Evolutionary conservation across 768 basidiomycete species (phyloP), one percentile per base, ranked within the genome.

Genomic region (Lepiota venenata): DNA sequence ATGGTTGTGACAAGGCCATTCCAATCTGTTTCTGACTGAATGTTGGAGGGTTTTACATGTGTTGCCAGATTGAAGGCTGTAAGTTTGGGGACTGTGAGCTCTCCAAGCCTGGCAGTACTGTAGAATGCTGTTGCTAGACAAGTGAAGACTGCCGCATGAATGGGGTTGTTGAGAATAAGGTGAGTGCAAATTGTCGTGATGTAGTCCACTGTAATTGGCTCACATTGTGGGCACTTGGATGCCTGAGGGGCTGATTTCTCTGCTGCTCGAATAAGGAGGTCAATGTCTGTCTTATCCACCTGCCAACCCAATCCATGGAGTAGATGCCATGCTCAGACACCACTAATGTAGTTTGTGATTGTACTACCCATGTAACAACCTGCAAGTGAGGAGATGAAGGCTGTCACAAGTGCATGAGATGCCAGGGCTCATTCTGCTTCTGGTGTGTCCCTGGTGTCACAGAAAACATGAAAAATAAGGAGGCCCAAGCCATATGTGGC

Each of bases 271-370:
- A 79, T 58, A 0, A 73, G 27, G 0, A 63, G 53, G 0, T 72
- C 62, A 12, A 73, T 29, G 18, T 70, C 61, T 0, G 43, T 39
- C 0, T 64, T 41, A 22, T 72, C 57, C 1, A 71, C 50, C 0
- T 12, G 41, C 71, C 72, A 79, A 0, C 22, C 41, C 0, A 73
- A 4, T 0, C 75, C 64, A 52, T 82, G 77, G 0, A 80, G 46
- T 1, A 71, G 61, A 57, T 82, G 77, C 78, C 78, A 82, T 2
- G 78, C 76, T 1, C 69, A 59, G 1, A 80, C 41, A 0, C 70
- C 73, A 1, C 58, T 56, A 0, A 77, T 16, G 50, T 74, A 77
- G 60, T 77, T 78, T 1, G 47, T 37, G 0, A 79, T 56, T 0
- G 74, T 65, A 14, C 47, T 56, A 0, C 62, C 64, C 0, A 74